Evolutionary conservation across 768 basidiomycete genomes (phyloP), one percentile per base, ranked within the genome.

Genomic region (Podaxis sp.): DNA sequence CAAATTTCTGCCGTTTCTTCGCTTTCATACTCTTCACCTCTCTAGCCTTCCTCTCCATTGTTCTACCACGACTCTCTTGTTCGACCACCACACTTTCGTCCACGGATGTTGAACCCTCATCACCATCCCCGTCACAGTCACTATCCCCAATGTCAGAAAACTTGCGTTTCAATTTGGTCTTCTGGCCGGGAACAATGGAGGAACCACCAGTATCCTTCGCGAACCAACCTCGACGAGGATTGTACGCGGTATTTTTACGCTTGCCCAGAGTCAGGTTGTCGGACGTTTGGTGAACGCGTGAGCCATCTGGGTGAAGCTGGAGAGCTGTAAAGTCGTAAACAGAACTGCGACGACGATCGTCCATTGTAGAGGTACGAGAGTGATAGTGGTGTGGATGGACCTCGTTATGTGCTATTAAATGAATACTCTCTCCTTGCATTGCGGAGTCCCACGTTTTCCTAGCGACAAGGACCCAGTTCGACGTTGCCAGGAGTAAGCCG

Each of bases 251-350:
- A 46, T 46, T 20, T 17, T 15, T 30, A 48, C 40, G 22, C 17
- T 44, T 57, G 3, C 44, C 44, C 0, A 46, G 22, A 12, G 44
- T 40, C 12, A 46, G 7, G 26, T 57, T 57, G 0, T 44, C 41
- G 11, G 41, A 17, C 8, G 56, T 15, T 44, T 57, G 40, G 7
- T 26, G 41, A 8, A 57, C 56, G 24, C 56, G 24, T 8, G 56
- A 46, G 10, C 56, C 56, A 20, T 57, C 56, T 7, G 56, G 41
- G 30, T 46, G 56, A 15, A 57, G 24, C 8, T 41, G 56, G 1
- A 57, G 56, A 46, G 56, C n/a, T 4, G 56, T 30, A n/a, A 57
- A n/a, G 41, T 57, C 56, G 41, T 57, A 57, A 10, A 57, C 41
- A 11, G 56, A 20, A 24, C 37, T 56, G 37, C 55, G 36, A 41